A percentile compares a stretch with the other conserved stretches of the same genome.
These are phyloP conservation scores for Solanum aculeatissimum DNA, from an alignment of 305 asterid genomes.

Conservation along the genomic window DNA sequence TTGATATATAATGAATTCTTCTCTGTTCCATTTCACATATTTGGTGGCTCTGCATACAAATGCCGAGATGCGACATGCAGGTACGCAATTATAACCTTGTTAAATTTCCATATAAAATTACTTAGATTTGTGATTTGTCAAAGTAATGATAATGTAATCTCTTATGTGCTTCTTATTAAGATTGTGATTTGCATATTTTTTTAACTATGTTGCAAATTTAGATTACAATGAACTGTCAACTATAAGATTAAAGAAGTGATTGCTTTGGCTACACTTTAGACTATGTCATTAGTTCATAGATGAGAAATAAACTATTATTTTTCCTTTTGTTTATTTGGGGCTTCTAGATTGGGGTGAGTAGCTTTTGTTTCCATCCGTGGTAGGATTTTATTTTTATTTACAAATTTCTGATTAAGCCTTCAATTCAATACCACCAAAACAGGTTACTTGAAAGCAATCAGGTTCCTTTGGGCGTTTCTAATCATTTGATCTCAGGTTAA, in stretches of 20 bases:
- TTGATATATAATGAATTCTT: conserved; percentile 96
- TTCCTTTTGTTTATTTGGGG: background rate
- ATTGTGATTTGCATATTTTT: background rate
- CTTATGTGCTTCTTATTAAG: background rate
- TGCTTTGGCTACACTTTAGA: background rate
- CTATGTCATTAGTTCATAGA: background rate
- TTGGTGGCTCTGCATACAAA: conserved; percentile 87
- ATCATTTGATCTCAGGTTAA: background rate
- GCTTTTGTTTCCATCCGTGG: background rate
- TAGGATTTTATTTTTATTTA: background rate
- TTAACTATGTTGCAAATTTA: background rate
- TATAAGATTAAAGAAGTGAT: background rate
- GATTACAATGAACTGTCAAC: background rate
- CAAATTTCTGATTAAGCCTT: background rate
- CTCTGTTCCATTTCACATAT: conserved; percentile 94
- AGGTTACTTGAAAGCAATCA: background rate
- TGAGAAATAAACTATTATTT: background rate
- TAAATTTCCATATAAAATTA: background rate
- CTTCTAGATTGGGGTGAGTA: background rate
- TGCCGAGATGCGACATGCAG: conserved; percentile 94
- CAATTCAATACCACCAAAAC: background rate
- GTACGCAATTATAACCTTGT: conserved; percentile 19
- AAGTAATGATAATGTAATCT: background rate
- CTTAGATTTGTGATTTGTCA: background rate
- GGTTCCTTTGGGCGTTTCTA: background rate